Base-by-base conservation (phyloP, 2,329 filamentous ascomycete genomes). In the Monosporascus ibericus region DNA sequence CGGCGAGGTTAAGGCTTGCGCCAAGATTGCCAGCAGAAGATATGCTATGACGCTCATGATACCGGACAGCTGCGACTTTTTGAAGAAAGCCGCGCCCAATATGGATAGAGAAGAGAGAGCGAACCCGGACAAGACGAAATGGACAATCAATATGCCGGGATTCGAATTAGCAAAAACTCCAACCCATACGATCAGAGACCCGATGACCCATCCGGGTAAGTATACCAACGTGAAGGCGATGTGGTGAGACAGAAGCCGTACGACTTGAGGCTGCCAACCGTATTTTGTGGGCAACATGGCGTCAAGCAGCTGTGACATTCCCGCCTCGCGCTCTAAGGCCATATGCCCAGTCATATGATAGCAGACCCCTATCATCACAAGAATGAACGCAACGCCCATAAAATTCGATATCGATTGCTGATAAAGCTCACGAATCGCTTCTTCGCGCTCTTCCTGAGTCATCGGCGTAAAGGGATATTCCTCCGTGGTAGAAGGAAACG, bases 341-440 rank as follows among this genome's bases (percentile, higher is more conserved):
- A 95, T 86, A 61, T 92, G 84, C 8, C 92, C 92, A 0, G 90
- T 89, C 52, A 95, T 75, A 63, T 96, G 91, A 66, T 96, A 96
- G 38, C 86, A 86, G 25, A 96, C 81, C 51, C 89, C 90, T 46
- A 94, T 84, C 51, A 94, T 79, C 20, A 85, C 87, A 48, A 91
- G 82, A 62, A 95, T 84, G 64, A 95, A 90, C 1, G 85, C 85
- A 20, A 95, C 84, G 17, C 78, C 90, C 58, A 96, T 76, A 58
- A 90, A 88, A 60, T 86, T 83, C 62, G 88, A 86, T 53, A 96
- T 80, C 2, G 84, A 77, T 2, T 77, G 75, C 77, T 92, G 90
- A 66, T 91, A 96, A 5, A 79, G 68, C 9, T 78, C 74, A 8
- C 88, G 81, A 52, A 95, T 87, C 6, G 78, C 67, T 22, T 83